These are phyloP conservation scores for Triticum turgidum DNA, from an alignment of 176 grass and related monocot genomes.

Conservation along the genomic window DNA sequence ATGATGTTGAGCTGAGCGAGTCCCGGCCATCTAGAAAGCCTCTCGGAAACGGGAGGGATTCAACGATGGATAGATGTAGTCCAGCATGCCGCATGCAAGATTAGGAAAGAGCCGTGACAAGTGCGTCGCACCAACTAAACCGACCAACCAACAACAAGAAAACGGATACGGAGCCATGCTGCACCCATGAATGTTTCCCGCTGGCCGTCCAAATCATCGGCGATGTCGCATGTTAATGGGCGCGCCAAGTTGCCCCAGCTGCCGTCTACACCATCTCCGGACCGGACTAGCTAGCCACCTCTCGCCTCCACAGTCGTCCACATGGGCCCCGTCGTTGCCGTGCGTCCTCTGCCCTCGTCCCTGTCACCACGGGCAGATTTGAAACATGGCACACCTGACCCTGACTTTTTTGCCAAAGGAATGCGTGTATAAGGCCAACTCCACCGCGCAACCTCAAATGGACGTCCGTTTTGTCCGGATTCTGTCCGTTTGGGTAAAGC, in stretches of 20 bases:
- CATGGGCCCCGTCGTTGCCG: too few species aligned
- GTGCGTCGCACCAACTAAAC: background rate
- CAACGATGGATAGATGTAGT: background rate
- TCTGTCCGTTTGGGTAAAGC: too few species aligned
- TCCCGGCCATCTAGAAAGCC: slow-evolving; percentile 16
- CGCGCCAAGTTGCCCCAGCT: background rate
- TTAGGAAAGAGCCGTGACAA: background rate
- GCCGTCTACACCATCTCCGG: background rate
- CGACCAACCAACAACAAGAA: background rate
- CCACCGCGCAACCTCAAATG: too few species aligned
- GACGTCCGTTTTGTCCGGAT: too few species aligned
- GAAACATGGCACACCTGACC: too few species aligned
- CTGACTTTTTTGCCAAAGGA: too few species aligned
- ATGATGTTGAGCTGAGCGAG: too few species aligned
- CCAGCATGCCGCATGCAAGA: background rate
- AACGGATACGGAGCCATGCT: background rate
- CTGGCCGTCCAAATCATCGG: slow-evolving; percentile 11
- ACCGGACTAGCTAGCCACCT: too few species aligned
- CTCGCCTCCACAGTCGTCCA: too few species aligned
- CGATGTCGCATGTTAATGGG: slow-evolving; percentile 30
- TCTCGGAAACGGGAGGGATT: background rate
- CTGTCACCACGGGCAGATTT: too few species aligned
- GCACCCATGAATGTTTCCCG: slow-evolving; percentile 14
- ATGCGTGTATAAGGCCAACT: too few species aligned
- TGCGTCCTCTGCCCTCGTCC: too few species aligned